These are phyloP conservation scores for Noccaea caerulescens DNA, from an alignment of 345 rosid species.

Conservation along the genomic window DNA sequence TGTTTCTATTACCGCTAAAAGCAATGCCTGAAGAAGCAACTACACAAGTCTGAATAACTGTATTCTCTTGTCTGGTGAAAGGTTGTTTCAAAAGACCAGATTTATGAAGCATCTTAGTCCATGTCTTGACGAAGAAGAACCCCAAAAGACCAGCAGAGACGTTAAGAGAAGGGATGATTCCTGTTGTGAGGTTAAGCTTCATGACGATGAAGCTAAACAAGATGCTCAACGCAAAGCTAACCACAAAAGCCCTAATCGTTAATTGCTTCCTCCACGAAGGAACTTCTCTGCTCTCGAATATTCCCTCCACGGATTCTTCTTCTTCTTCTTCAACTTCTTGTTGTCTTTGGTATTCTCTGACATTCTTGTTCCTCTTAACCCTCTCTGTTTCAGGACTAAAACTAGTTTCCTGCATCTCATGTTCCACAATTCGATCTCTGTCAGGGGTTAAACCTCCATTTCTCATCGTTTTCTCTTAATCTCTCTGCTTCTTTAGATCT, in stretches of 20 bases:
- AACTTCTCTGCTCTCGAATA: slow-evolving; percentile 52
- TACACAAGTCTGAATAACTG: slow-evolving; percentile 84
- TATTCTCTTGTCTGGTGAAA: slow-evolving; percentile 84
- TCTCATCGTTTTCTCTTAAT: slow-evolving; percentile 20
- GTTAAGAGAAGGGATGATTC: slow-evolving; percentile 75
- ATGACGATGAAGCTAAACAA: slow-evolving; percentile 66
- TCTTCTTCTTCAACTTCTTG: slow-evolving; percentile 13
- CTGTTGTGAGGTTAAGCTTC: slow-evolving; percentile 73
- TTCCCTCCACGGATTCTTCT: slow-evolving; percentile 51
- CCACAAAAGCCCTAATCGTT: slow-evolving; percentile 65
- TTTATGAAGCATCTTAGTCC: slow-evolving; percentile 60
- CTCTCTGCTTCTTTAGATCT: slow-evolving; percentile 35
- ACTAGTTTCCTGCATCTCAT: slow-evolving; percentile 42
- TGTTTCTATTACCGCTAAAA: slow-evolving; percentile 69
- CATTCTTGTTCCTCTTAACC: slow-evolving; percentile 23
- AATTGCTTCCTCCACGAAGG: slow-evolving; percentile 67
- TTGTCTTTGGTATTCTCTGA: slow-evolving; percentile 27
- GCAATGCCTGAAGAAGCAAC: slow-evolving; percentile 97
- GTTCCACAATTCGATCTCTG: slow-evolving; percentile 37
- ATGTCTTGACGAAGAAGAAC: slow-evolving; percentile 63
- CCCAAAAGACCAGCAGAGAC: slow-evolving; percentile 76
- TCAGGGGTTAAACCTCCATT: slow-evolving; percentile 36
- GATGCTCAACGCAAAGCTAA: slow-evolving; percentile 57
- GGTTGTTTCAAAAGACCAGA: slow-evolving; percentile 68
- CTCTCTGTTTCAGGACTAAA: slow-evolving; percentile 33